A percentile compares a stretch with the other conserved stretches of the same genome.
Conservation (phyloP, 2,329 filamentous ascomycete genomes). For the Elsinoe batatas region DNA sequence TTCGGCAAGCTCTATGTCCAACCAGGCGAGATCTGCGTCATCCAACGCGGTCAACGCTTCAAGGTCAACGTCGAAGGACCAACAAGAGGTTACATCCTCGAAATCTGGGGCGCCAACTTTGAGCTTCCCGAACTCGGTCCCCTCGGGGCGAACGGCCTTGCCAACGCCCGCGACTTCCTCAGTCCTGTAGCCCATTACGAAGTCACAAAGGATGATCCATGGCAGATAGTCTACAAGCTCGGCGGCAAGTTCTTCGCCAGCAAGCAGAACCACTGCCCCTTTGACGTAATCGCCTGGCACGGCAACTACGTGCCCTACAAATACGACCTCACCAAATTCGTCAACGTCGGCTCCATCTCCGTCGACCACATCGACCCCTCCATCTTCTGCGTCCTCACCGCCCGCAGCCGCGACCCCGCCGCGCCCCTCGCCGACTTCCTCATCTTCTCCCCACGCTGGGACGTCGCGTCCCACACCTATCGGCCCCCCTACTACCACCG, state of each 20-base stretch:
- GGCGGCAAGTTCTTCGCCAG: slow-evolving; percentile 28
- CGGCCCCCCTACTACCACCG: slow-evolving; percentile 32
- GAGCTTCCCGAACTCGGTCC: slow-evolving; percentile 32
- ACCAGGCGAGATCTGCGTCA: slow-evolving; percentile 32
- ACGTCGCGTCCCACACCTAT: slow-evolving; percentile 32
- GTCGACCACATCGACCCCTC: slow-evolving; percentile 33
- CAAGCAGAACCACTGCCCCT: slow-evolving; percentile 31
- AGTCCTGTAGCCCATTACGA: slow-evolving; percentile 30
- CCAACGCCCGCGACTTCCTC: slow-evolving; percentile 31
- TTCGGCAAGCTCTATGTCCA: slow-evolving; percentile 32
- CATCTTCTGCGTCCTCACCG: slow-evolving; percentile 30
- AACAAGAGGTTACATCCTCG: slow-evolving; percentile 31
- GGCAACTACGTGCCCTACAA: slow-evolving; percentile 32
- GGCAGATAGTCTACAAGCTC: slow-evolving; percentile 29
- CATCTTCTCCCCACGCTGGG: slow-evolving; percentile 31
- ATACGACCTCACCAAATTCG: slow-evolving; percentile 45
- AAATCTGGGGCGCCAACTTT: slow-evolving; percentile 33
- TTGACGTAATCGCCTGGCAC: slow-evolving; percentile 36
- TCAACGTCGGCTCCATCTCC: slow-evolving; percentile 30
- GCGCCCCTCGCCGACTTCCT: slow-evolving; percentile 30
- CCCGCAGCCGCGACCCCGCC: slow-evolving; percentile 29
- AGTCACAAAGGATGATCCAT: slow-evolving; percentile 28
- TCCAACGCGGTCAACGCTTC: slow-evolving; percentile 31
- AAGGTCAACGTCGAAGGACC: slow-evolving; percentile 30
- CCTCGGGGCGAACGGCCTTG: slow-evolving; percentile 30